Evolutionary conservation across 2,329 filamentous ascomycete genomes (phyloP), one percentile per base, ranked within the genome.

Genomic region (Xylariales sp.): DNA sequence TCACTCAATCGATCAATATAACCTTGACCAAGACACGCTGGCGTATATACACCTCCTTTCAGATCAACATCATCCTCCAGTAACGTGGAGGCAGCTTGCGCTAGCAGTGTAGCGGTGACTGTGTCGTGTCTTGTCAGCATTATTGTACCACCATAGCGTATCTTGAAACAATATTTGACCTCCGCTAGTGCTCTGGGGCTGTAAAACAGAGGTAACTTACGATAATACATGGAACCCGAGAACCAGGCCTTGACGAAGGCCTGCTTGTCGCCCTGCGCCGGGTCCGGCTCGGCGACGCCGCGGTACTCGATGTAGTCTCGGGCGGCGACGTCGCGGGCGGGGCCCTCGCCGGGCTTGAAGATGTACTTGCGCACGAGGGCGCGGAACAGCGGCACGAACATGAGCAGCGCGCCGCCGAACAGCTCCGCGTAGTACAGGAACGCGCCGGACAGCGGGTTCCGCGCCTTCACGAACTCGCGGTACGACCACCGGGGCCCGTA

Each of bases 11-110:
- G 70, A 51, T 88, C 76, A 42, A 88, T 65, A 51, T 78, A 84
- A 8, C 69, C 63, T 48, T 83, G 78, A 1, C 85, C 85, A 3
- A 90, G 63, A 38, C 77, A 84, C 1, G 85, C 82, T 1, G 85
- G 80, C 2, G 86, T 90, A 44, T 85, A 76, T 17, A 88, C 64
- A 4, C 85, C 85, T 14, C 85, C 85, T 2, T 68, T 69, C 11
- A 87, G 62, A 24, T 70, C 59, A 10, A 77, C 62, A 12, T 80
- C 70, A 28, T 84, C 81, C 41, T 83, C 69, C 13, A 88, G 63
- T 21, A 90, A 65, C 0, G 79, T 78, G 27, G 75, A 62, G 5
- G 83, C 85, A 11, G 74, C 84, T 50, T 88, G 72, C 2, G 74
- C 72, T 12, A 86, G 53, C 19, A 83, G 67, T 14, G 81, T 53